Evolutionary conservation across 2,329 filamentous ascomycete species (phyloP).

Genomic region (Nigrospora osmanthi): DNA sequence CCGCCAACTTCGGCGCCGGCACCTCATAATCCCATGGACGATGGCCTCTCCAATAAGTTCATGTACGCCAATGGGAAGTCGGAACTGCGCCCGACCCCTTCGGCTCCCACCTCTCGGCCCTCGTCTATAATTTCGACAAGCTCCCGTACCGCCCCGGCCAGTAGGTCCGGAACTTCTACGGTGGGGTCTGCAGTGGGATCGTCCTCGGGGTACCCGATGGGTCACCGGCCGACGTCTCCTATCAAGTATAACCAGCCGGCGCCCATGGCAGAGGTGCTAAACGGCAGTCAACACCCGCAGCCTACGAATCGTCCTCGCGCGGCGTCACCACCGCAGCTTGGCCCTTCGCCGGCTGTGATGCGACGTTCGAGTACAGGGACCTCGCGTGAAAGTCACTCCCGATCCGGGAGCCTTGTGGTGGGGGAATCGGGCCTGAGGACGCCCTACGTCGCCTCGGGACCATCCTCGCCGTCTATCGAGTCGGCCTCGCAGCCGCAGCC

Average conservation of each 20-base stretch:
- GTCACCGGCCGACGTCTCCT: constrained; percentile 43
- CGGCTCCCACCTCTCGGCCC: constrained; percentile 29
- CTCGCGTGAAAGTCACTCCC: constrained; percentile 29
- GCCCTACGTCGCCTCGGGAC: constrained; percentile 4
- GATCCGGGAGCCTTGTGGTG: constrained; percentile 27
- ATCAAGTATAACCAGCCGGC: constrained; percentile 28
- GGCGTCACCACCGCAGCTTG: constrained; percentile 27
- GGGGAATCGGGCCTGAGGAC: constrained; percentile 7
- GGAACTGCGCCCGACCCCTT: constrained; percentile 30
- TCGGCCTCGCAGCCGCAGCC: constrained; percentile 27
- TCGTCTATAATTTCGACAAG: constrained; percentile 37
- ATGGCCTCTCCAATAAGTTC: constrained; percentile 53
- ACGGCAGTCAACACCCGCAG: constrained; percentile 9
- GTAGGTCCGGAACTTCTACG: constrained; percentile 22
- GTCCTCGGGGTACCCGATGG: constrained; percentile 14
- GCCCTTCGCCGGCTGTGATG: constrained; percentile 23
- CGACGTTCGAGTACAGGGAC: constrained; percentile 36
- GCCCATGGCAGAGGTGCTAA: constrained; percentile 9
- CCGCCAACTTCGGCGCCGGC: constrained; percentile 24
- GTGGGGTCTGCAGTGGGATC: constrained; percentile 18
- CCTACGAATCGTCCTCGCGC: constrained; percentile 21
- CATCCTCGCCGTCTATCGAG: constrained; percentile 22
- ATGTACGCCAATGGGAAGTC: constrained; percentile 65
- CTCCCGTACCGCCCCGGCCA: constrained; percentile 29
- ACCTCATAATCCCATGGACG: constrained; percentile 22